Conservation (phyloP, 345 rosid genomes). For the Adansonia digitata region DNA sequence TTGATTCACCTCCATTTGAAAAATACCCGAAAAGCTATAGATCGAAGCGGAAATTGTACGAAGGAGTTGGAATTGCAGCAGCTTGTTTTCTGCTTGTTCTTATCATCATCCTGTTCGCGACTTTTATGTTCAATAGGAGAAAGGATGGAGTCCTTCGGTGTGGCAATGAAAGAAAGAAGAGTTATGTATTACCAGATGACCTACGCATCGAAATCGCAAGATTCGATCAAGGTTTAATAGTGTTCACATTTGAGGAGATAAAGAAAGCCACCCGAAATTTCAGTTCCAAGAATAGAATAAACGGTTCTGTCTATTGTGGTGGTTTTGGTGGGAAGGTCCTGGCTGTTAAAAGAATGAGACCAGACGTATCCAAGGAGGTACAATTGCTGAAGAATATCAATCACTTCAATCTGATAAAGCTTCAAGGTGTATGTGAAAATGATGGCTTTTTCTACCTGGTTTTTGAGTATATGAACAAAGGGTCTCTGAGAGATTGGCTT, state of each 20-base stretch:
- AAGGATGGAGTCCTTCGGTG: neutral
- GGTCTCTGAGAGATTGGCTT: slow-evolving; percentile 38
- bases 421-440: slow-evolving; percentile 35
- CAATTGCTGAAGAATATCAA: slow-evolving; percentile 37
- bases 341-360: slow-evolving; percentile 31
- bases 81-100: slow-evolving; percentile 25
- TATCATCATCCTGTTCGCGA: slow-evolving; percentile 2
- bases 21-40: neutral
- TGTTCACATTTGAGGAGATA: slow-evolving; percentile 27
- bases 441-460: slow-evolving; percentile 27
- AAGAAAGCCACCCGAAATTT: slow-evolving; percentile 38
- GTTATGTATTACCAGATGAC: slow-evolving; percentile 15
- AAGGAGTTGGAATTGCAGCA: slow-evolving; percentile 23
- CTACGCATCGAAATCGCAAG: slow-evolving; percentile 39
- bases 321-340: slow-evolving; percentile 31
- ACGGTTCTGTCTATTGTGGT: slow-evolving; percentile 38
- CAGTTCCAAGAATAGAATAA: slow-evolving; percentile 30
- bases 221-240: slow-evolving; percentile 29
- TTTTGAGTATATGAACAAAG: slow-evolving; percentile 36
- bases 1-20: slow-evolving; percentile 3
- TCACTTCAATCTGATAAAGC: slow-evolving; percentile 44
- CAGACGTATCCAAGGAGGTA: slow-evolving; percentile 36
- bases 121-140: slow-evolving; percentile 21
- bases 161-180: neutral
- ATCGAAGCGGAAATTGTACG: slow-evolving; percentile 18